A percentile compares a stretch with the other conserved stretches of the same genome.
Conservation (phyloP, 305 asterid genomes). For the Withania somnifera region DNA sequence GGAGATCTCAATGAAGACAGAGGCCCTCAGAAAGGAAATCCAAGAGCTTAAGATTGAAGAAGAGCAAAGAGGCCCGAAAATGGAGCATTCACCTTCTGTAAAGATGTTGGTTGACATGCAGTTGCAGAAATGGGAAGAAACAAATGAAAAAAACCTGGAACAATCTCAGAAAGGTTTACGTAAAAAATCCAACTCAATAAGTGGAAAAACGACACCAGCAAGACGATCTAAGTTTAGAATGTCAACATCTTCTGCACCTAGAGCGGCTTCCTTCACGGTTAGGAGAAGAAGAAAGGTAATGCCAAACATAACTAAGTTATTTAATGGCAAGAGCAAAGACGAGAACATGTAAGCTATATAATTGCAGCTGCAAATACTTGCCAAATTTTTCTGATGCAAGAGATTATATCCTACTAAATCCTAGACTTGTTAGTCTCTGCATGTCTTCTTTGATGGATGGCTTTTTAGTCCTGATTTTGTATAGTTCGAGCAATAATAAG, state of each 20-base stretch:
- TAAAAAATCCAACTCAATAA: slow-evolving; percentile 28
- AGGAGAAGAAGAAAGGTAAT: slow-evolving; percentile 53
- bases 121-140: slow-evolving; percentile 35
- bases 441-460: background rate
- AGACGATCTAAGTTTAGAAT: slow-evolving; percentile 37
- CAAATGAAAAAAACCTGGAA: slow-evolving; percentile 15
- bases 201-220: slow-evolving; percentile 30
- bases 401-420: background rate
- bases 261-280: slow-evolving; percentile 39
- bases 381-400: background rate
- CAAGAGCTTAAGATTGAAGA: slow-evolving; percentile 40
- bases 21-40: slow-evolving; percentile 38
- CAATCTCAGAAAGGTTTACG: slow-evolving; percentile 12
- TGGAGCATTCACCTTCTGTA: slow-evolving; percentile 21
- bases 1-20: slow-evolving; percentile 50
- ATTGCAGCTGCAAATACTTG: background rate
- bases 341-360: slow-evolving; percentile 1
- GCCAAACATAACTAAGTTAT: slow-evolving; percentile 52
- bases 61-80: slow-evolving; percentile 23
- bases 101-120: slow-evolving; percentile 27
- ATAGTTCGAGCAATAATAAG: slow-evolving; percentile 3
- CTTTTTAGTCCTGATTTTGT: background rate
- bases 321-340: slow-evolving; percentile 31
- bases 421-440: background rate
- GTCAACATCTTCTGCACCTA: slow-evolving; percentile 40